Evolutionary conservation across 495 filamentous ascomycete species (phyloP).

Genomic region (Gamarada debralockiae): DNA sequence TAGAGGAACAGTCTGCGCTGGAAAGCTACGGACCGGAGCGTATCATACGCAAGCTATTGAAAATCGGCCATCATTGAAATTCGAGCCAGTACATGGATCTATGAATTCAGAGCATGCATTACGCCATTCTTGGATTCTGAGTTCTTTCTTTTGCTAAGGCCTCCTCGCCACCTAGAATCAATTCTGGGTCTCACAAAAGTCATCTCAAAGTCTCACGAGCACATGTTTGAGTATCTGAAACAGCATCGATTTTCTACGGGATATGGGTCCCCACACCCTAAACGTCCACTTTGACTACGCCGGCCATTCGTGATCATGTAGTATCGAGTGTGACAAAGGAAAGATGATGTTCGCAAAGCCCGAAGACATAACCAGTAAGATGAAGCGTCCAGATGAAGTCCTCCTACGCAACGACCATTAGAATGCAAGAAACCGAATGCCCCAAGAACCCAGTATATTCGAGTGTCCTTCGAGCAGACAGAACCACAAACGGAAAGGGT

Average conservation of each 20-base stretch:
- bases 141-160: too few species aligned
- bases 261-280: slow-evolving; percentile 24
- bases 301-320: slow-evolving; percentile 23
- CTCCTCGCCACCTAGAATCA: too few species aligned
- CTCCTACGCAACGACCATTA: slow-evolving; percentile 24
- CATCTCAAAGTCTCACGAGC: too few species aligned
- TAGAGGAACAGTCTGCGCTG: too few species aligned
- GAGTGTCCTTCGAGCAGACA: slow-evolving; percentile 11
- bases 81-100: too few species aligned
- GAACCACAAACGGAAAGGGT: slow-evolving; percentile 14
- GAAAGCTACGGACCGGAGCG: too few species aligned
- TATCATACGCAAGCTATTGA: too few species aligned
- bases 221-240: neutral
- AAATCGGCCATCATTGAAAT: too few species aligned
- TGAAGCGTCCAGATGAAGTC: slow-evolving; percentile 26
- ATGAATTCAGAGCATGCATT: too few species aligned
- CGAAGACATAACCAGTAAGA: slow-evolving; percentile 28
- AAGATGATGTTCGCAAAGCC: slow-evolving; percentile 23
- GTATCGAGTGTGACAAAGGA: slow-evolving; percentile 22
- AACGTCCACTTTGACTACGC: slow-evolving; percentile 27
- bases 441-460: slow-evolving; percentile 17
- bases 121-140: too few species aligned
- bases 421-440: slow-evolving; percentile 23
- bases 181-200: too few species aligned
- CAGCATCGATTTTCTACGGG: slow-evolving; percentile 29